phyloP scores from a whole-genome alignment of 352 stramenopile genomes.

The Globisporangium yorkense region DNA sequence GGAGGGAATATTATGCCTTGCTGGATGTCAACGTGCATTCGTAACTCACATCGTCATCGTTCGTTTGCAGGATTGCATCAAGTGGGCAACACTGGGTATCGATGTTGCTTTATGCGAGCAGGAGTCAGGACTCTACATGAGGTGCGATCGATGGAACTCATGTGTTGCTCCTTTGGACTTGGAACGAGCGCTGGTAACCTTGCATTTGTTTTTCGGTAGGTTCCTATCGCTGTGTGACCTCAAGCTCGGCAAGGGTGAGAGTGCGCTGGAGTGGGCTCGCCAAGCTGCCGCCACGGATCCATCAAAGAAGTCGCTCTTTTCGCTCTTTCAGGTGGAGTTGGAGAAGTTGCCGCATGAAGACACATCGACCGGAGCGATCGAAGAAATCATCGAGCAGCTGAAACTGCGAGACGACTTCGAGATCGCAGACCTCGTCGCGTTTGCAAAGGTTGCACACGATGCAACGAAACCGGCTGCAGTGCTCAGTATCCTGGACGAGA shows the following conservation, averaged over 20 bases:
- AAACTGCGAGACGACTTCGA: conserved; percentile 57
- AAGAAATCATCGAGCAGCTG: conserved; percentile 27
- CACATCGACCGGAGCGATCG: conserved; percentile 6
- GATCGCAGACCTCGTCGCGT: conserved; percentile 46
- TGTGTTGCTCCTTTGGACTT: background rate
- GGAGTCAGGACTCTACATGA: conserved; percentile 41
- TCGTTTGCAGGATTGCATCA: conserved; percentile 33
- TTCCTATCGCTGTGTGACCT: conserved; percentile 30
- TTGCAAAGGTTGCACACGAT: conserved; percentile 35
- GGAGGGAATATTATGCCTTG: background rate
- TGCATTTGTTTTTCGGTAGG: conserved; percentile 8
- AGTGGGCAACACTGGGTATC: conserved; percentile 35
- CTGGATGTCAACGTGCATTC: background rate
- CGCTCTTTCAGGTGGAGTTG: conserved; percentile 43
- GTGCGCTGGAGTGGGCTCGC: conserved; percentile 35
- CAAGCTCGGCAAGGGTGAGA: conserved; percentile 22
- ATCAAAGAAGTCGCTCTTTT: conserved; percentile 58
- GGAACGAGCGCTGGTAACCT: background rate
- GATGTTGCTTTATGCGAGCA: conserved; percentile 17
- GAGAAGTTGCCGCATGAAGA: conserved; percentile 9
- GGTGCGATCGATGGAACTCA: conserved; percentile 18
- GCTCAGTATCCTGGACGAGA: conserved; percentile 47
- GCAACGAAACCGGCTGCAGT: conserved; percentile 29
- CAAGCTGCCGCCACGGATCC: conserved; percentile 39
- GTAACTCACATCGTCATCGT: background rate